Conservation (phyloP, 2,329 filamentous ascomycete species). For the Aspergillus quadrilineatus region DNA sequence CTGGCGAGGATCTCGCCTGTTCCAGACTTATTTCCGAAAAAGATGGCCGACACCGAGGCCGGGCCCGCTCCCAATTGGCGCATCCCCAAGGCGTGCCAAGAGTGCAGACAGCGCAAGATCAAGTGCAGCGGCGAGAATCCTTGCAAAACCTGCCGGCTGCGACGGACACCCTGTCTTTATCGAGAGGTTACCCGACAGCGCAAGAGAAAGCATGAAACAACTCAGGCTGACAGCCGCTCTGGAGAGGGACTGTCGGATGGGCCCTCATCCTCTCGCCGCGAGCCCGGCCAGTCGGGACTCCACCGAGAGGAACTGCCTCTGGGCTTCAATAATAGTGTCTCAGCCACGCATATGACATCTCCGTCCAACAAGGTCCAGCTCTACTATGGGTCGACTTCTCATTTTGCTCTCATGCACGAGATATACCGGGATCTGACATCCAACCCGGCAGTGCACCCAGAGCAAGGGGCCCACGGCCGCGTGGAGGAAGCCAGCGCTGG, state of each 20-base stretch:
- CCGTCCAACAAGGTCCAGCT: conserved; percentile 47
- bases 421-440: conserved; percentile 36
- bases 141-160: conserved; percentile 40
- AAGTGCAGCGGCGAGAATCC: conserved; percentile 39
- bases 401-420: conserved; percentile 46
- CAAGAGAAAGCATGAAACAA: conserved; percentile 27
- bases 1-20: background rate
- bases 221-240: conserved; percentile 10
- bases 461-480: conserved; percentile 27
- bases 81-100: too few species aligned
- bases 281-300: conserved; percentile 15
- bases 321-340: conserved; percentile 45
- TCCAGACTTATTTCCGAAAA: background rate
- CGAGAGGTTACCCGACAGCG: conserved; percentile 39
- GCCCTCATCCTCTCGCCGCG: conserved; percentile 15
- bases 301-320: conserved; percentile 21
- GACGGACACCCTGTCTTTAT: conserved; percentile 36
- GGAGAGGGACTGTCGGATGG: conserved; percentile 1
- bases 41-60: too few species aligned
- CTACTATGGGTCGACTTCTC: conserved; percentile 50
- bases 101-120: too few species aligned
- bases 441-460: conserved; percentile 15
- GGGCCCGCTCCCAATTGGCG: too few species aligned
- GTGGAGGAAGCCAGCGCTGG: conserved; percentile 40
- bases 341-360: conserved; percentile 48